These are phyloP conservation scores for Miamiensis avidus DNA, from an alignment of 169 alveolate genomes.

Conservation along the genomic window DNA sequence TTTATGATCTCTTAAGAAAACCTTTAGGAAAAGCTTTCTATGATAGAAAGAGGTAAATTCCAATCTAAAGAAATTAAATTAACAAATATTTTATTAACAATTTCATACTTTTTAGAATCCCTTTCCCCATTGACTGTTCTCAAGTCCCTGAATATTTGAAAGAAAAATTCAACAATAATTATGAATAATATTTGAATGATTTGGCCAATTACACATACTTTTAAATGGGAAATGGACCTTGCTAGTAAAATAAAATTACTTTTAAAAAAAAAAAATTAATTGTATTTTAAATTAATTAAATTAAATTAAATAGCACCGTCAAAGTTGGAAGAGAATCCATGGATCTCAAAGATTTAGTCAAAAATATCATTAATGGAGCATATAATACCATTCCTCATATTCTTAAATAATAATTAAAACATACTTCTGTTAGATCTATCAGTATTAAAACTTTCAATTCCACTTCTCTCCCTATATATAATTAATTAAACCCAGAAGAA, in stretches of 20 bases:
- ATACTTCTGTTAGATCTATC: constrained; percentile 15
- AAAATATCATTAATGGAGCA: constrained; percentile 17
- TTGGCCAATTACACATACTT: constrained; percentile 17
- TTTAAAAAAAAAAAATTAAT: background rate
- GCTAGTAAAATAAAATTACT: constrained; percentile 32
- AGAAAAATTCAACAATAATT: constrained; percentile 5
- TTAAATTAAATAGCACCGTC: background rate
- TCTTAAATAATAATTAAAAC: constrained; percentile 5
- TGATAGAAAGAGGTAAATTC: constrained; percentile 34
- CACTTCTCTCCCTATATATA: constrained; percentile 20
- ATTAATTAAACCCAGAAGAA: constrained; percentile 20
- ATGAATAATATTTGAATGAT: constrained; percentile 19
- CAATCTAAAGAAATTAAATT: background rate
- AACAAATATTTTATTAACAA: constrained; percentile 1
- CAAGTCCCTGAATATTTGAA: constrained; percentile 23
- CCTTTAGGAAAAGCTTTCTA: constrained; percentile 37
- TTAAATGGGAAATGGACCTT: constrained; percentile 49
- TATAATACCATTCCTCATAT: constrained; percentile 30
- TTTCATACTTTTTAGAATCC: background rate
- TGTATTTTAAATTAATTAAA: background rate
- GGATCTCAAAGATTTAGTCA: constrained; percentile 24
- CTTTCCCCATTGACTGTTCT: constrained; percentile 20
- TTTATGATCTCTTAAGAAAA: constrained; percentile 30
- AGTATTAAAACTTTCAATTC: constrained; percentile 22
- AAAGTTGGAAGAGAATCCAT: constrained; percentile 16